Evolutionary conservation across 805 yeast species (phyloP), one percentile per base, ranked within the genome.

Genomic region (Kuraishia cidri): DNA sequence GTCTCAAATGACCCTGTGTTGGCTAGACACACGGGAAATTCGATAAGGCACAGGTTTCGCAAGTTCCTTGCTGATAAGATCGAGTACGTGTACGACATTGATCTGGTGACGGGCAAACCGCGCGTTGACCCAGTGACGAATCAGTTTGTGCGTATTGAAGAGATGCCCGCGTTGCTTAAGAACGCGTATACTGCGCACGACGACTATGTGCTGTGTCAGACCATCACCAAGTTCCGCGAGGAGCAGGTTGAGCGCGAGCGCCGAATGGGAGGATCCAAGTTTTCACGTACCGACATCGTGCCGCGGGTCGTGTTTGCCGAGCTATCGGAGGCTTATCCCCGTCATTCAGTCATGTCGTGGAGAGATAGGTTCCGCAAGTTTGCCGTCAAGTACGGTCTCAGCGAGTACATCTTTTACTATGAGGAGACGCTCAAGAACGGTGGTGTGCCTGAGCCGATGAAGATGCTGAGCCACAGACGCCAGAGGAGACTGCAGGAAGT

Each of bases 341-440:
- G 65, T 24, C 92, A 83, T 51, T 60, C 82, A 3, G 65, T 66
- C 30, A 69, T 71, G 46, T 77, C 88, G n/a, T 83, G 90, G 88
- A 73, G 92, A 52, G 92, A 82, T 49, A 65, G 92, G 40, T 82
- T 71, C 50, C 60, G 90, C 42, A 82, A 80, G 53, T 80, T 79
- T 54, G 73, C 79, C 8, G 51, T 70, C 3, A 61, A 62, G n/a
- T 75, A 66, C 45, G 87, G 87, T 20, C 62, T 80, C 35, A 71
- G 69, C 40, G 61, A 63, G 26, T 81, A 73, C 45, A 60, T 75
- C 26, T 46, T 48, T 3, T 74, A 75, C 44, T 79, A 71, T 49
- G 73, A 73, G 21, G 45, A 46, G 2, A 64, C 67, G 39, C 32
- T 47, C 11, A 46, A 44, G 5, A 53, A 56, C 12, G 62, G 61